These are phyloP conservation scores for Xylariaceae sp. DNA, from an alignment of 2,329 filamentous ascomycete species.

Conservation along the genomic window DNA sequence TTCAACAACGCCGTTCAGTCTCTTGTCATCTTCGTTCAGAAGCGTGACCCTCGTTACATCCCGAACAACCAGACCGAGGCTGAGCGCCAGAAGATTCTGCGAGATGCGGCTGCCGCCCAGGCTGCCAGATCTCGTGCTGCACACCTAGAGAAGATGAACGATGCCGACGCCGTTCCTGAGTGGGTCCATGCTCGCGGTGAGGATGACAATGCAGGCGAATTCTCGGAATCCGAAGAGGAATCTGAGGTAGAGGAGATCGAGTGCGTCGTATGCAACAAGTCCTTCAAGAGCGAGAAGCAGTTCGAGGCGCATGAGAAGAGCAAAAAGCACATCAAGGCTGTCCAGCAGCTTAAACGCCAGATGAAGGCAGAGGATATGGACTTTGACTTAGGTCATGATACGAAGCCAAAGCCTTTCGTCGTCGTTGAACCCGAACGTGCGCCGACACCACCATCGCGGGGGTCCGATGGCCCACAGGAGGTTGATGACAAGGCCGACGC, in stretches of 20 bases:
- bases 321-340: constrained; percentile 88
- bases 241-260: constrained; percentile 57
- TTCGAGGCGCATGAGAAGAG: constrained; percentile 89
- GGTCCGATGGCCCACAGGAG: constrained; percentile 3
- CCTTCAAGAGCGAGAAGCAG: constrained; percentile 88
- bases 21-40: constrained; percentile 81
- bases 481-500: constrained; percentile 5
- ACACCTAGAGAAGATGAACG: constrained; percentile 67
- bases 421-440: constrained; percentile 1
- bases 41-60: constrained; percentile 81
- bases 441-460: constrained; percentile 5
- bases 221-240: constrained; percentile 54
- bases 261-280: constrained; percentile 73
- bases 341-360: constrained; percentile 71
- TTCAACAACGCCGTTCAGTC: constrained; percentile 91
- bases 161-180: constrained; percentile 59
- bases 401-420: constrained; percentile 2
- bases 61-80: constrained; percentile 71
- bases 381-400: constrained; percentile 42
- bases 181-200: constrained; percentile 65
- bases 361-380: constrained; percentile 76
- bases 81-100: constrained; percentile 71
- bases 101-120: constrained; percentile 76
- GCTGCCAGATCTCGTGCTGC: constrained; percentile 76
- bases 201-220: constrained; percentile 45